These are phyloP conservation scores for Fusarium tuaranense DNA, from an alignment of 2,329 filamentous ascomycete genomes.

Conservation along the genomic window DNA sequence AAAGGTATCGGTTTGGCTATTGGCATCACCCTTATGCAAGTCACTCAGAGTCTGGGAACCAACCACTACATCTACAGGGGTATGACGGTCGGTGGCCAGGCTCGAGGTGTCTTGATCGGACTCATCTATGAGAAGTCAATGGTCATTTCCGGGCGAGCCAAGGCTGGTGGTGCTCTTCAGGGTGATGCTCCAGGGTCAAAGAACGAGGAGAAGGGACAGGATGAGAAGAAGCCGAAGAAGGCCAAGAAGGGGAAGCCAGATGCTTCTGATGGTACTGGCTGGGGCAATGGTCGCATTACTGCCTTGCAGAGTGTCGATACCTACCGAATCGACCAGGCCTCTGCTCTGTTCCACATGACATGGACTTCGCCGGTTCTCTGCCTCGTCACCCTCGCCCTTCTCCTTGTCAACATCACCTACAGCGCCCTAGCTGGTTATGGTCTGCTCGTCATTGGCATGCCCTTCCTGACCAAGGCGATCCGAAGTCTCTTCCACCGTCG, in stretches of 20 bases:
- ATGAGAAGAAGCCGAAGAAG: conserved; percentile 54
- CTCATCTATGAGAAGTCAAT: conserved; percentile 94
- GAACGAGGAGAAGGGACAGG: conserved; percentile 49
- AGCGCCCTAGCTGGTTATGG: conserved; percentile 90
- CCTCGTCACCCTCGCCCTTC: conserved; percentile 80
- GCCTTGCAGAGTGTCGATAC: conserved; percentile 97
- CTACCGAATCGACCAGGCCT: conserved; percentile 90
- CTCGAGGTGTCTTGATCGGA: conserved; percentile 83
- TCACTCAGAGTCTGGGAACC: conserved; percentile 81
- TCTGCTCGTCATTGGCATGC: conserved; percentile 82
- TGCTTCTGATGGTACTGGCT: conserved; percentile 76
- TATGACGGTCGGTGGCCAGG: conserved; percentile 90
- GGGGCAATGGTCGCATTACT: conserved; percentile 92
- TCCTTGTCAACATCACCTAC: conserved; percentile 89
- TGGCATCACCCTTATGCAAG: conserved; percentile 87
- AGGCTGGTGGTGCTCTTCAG: conserved; percentile 75
- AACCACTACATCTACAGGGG: conserved; percentile 95
- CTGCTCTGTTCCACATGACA: conserved; percentile 87
- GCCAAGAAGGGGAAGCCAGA: conserved; percentile 56
- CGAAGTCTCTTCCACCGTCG: conserved; percentile 80
- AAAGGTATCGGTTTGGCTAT: conserved; percentile 85
- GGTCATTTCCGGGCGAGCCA: conserved; percentile 87
- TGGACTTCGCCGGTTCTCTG: conserved; percentile 89
- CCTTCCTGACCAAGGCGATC: conserved; percentile 81
- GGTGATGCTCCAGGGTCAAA: conserved; percentile 55